These are phyloP conservation scores for Pseudogymnoascus sp. DNA, from an alignment of 2,329 filamentous ascomycete species.

Conservation along the genomic window DNA sequence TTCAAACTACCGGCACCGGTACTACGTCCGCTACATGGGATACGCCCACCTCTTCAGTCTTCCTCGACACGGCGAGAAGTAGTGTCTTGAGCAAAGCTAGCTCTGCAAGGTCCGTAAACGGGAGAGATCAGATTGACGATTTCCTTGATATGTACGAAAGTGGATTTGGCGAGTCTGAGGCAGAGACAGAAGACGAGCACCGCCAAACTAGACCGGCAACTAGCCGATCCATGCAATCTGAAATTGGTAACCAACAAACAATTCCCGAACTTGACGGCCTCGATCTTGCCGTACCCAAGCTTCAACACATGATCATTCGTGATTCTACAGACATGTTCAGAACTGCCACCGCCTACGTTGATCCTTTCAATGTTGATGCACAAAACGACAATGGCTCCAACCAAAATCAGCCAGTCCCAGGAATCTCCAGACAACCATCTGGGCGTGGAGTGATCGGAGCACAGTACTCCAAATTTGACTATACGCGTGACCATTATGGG, in stretches of 20 bases:
- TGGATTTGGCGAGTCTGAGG: conserved; percentile 46
- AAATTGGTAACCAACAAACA: background rate
- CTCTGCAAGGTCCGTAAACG: conserved; percentile 55
- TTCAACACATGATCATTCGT: background rate
- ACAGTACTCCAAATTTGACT: conserved; percentile 15
- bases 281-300: background rate
- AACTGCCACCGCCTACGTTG: background rate
- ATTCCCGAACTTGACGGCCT: background rate
- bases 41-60: background rate
- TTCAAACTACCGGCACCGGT: background rate
- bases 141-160: conserved; percentile 63
- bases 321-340: background rate
- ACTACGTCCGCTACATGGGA: background rate
- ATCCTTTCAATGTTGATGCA: background rate
- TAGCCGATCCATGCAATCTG: conserved; percentile 16
- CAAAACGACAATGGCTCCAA: background rate
- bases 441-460: background rate
- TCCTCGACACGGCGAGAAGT: conserved; percentile 59
- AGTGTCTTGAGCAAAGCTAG: conserved; percentile 74
- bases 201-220: conserved; percentile 10
- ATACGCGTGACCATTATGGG: conserved; percentile 69
- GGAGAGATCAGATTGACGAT: conserved; percentile 51
- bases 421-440: background rate
- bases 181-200: conserved; percentile 30
- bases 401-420: background rate